These are phyloP conservation scores for Handroanthus guayacan DNA, from an alignment of 257 asterid species.

Conservation along the genomic window DNA sequence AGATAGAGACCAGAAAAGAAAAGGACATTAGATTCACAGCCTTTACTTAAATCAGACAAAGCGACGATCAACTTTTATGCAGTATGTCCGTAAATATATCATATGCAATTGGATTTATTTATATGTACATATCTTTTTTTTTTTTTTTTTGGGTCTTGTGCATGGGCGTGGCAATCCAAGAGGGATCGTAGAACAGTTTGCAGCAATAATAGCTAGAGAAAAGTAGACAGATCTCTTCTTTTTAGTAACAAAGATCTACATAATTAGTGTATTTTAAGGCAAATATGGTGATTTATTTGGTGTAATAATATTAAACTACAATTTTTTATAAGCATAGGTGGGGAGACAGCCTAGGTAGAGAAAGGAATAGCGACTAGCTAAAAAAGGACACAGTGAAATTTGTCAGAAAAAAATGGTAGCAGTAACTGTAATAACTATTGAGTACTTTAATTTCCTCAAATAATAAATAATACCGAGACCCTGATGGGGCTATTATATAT, in stretches of 20 bases:
- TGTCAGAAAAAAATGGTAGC: not conserved
- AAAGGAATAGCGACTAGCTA: not conserved
- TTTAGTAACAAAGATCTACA: not conserved
- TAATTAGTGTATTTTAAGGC: too few relatives aligned
- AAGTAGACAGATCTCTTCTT: conserved; percentile 41
- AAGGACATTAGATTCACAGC: conserved; percentile 60
- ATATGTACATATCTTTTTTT: not conserved
- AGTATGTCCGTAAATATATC: conserved; percentile 34
- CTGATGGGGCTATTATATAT: not conserved
- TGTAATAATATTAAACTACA: too few relatives aligned
- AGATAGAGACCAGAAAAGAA: conserved; percentile 67
- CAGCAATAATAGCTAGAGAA: conserved; percentile 38
- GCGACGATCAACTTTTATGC: conserved; percentile 46
- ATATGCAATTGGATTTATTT: not conserved
- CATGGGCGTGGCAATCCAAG: conserved; percentile 77
- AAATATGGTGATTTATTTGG: too few relatives aligned
- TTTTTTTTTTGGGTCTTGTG: conserved; percentile 11
- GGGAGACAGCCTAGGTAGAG: conserved; percentile 32
- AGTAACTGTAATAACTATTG: conserved; percentile 19
- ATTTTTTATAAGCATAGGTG: not conserved
- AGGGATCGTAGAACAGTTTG: conserved; percentile 37
- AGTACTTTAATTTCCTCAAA: not conserved
- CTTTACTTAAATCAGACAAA: conserved; percentile 52
- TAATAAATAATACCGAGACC: not conserved
- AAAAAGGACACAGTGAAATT: conserved; percentile 28